Conservation (phyloP, 2,329 filamentous ascomycete genomes). For the Aspergillus puulaauensis region DNA sequence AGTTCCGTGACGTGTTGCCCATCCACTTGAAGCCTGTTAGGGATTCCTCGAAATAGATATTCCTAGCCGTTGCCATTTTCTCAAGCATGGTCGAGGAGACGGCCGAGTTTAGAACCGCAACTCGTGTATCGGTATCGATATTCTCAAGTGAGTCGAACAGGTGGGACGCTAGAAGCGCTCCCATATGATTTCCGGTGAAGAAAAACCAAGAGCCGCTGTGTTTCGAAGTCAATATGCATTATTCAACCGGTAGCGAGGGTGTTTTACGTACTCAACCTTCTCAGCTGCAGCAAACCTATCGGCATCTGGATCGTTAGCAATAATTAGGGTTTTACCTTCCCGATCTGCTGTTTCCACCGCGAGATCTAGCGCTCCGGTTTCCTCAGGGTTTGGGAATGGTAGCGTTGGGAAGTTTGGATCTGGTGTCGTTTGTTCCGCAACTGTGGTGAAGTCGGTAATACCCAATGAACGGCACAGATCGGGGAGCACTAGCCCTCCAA, state of each 20-base stretch:
- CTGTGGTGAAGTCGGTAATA: conserved; percentile 35
- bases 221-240: background rate
- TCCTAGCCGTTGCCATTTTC: conserved; percentile 55
- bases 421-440: conserved; percentile 53
- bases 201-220: conserved; percentile 55
- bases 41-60: conserved; percentile 60
- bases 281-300: conserved; percentile 64
- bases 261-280: conserved; percentile 46
- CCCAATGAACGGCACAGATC: conserved; percentile 33
- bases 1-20: conserved; percentile 58
- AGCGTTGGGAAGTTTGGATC: conserved; percentile 65
- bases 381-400: conserved; percentile 65
- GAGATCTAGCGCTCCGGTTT: conserved; percentile 61
- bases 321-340: conserved; percentile 50
- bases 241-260: background rate
- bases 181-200: conserved; percentile 66
- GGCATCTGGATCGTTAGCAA: conserved; percentile 66
- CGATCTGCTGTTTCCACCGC: conserved; percentile 57
- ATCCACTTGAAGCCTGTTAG: conserved; percentile 70
- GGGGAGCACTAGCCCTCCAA: conserved; percentile 37
- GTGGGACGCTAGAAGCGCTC: conserved; percentile 59
- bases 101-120: conserved; percentile 61
- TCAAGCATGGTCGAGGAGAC: conserved; percentile 65
- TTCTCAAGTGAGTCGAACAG: conserved; percentile 49
- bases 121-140: conserved; percentile 35